Evolutionary conservation across 345 rosid species (phyloP), one percentile per base, ranked within the genome.

Genomic region (Brassica carinata): DNA sequence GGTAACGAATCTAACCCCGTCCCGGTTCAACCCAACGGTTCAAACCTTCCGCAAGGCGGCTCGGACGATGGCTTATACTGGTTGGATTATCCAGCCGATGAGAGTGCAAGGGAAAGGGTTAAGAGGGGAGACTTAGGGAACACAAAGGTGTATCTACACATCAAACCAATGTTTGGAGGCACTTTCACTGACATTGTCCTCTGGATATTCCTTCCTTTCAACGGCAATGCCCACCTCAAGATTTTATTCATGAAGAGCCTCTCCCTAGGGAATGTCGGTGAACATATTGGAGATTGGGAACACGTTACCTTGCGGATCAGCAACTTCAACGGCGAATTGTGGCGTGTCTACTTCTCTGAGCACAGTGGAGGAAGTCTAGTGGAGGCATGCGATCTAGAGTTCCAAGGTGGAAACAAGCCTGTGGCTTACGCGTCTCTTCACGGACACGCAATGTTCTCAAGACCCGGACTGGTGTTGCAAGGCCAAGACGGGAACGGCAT

Each of bases 241-340:
- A 81, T 92, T 5, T 84, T 81, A 59, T 67, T 89, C 73, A 36
- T 94, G 74, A 72, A 72, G 72, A 75, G 80, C 8, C 48, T 90
- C 5, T 61, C 85, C 0, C 13, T 92, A 34, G 93, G 93, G 40
- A 85, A 70, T 70, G 77, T 94, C 31, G 98, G 97, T 4, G 86
- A 90, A 59, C 98, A 94, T 64, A 77, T 91, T 6, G 97, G 98
- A 0, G 97, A 94, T 4, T 94, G 97, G 98, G 98, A 94, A 85
- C 97, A 92, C 51, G 69, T 94, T 58, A 89, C 97, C 15, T 69
- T 94, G 18, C 86, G 98, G 79, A n/a, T n/a, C n/a, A n/a, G n/a
- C n/a, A n/a, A n/a, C n/a, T n/a, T n/a, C n/a, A n/a, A n/a, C n/a
- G n/a, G 93, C 1, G 87, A 88, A 84, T 79, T 94, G 2, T 72